A percentile compares a stretch with the other conserved stretches of the same genome.
Conservation (phyloP, 192 early-diverging fungal genomes). For the Coemansia sp. region DNA sequence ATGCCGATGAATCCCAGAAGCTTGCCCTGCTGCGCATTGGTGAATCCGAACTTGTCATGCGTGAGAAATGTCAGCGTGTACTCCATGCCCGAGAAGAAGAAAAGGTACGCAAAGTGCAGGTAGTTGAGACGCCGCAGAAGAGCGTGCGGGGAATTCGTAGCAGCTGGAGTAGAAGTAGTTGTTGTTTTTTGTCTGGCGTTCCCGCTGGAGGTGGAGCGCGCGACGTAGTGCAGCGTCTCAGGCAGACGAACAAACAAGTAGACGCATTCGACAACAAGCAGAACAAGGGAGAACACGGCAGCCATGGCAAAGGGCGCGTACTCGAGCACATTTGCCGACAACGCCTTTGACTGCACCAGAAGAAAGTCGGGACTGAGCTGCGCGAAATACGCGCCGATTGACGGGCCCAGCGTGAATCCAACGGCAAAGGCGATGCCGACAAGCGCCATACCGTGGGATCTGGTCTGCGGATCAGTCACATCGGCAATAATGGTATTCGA, state of each 20-base stretch:
- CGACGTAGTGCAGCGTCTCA: slow-evolving; percentile 62
- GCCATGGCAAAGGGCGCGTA: slow-evolving; percentile 81
- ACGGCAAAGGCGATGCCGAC: slow-evolving; percentile 97
- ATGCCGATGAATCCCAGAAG: slow-evolving; percentile 88
- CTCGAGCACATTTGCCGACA: slow-evolving; percentile 9
- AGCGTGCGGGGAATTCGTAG: neutral
- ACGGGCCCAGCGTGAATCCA: slow-evolving; percentile 94
- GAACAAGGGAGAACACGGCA: slow-evolving; percentile 80
- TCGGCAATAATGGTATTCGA: slow-evolving; percentile 95
- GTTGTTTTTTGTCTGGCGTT: neutral
- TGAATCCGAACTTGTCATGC: slow-evolving; percentile 85
- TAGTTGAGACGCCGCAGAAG: slow-evolving; percentile 60
- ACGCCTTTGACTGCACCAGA: slow-evolving; percentile 8
- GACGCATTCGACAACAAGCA: slow-evolving; percentile 78
- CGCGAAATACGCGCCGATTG: slow-evolving; percentile 79
- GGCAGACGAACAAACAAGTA: slow-evolving; percentile 77
- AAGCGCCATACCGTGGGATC: slow-evolving; percentile 84
- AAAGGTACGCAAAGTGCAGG: slow-evolving; percentile 84
- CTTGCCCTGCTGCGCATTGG: slow-evolving; percentile 84
- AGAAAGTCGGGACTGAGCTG: slow-evolving; percentile 8
- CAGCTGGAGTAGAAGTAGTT: neutral
- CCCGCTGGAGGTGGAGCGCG: neutral
- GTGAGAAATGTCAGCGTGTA: slow-evolving; percentile 98
- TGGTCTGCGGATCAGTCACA: slow-evolving; percentile 72
- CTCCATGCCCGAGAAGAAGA: slow-evolving; percentile 97